A percentile compares a stretch with the other conserved stretches of the same genome.
Evolutionary conservation across 2,329 filamentous ascomycete species (phyloP).

Genomic region (Ceratocystis cacaofunesta): DNA sequence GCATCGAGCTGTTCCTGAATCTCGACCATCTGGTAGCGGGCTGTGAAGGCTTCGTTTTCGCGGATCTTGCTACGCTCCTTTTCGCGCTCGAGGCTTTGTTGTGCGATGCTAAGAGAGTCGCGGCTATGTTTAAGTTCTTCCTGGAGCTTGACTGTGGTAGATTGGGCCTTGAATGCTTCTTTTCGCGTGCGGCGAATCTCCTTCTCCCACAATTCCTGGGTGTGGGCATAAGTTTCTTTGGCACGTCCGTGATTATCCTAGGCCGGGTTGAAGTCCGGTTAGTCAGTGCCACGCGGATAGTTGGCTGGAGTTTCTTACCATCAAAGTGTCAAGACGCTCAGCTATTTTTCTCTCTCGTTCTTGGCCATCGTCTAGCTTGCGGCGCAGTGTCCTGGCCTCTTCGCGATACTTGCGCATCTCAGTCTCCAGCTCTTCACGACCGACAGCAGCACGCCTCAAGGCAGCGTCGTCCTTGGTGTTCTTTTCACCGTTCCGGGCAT

Average conservation of each 20-base stretch:
- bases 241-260: constrained; percentile 56
- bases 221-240: constrained; percentile 54
- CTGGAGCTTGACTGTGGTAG: constrained; percentile 52
- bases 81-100: constrained; percentile 47
- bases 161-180: constrained; percentile 62
- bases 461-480: constrained; percentile 35
- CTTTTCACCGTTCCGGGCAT: not conserved
- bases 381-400: constrained; percentile 40
- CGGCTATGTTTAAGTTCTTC: constrained; percentile 55
- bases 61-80: constrained; percentile 44
- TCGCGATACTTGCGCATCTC: constrained; percentile 50
- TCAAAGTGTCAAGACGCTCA: constrained; percentile 52
- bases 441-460: constrained; percentile 50
- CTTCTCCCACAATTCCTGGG: constrained; percentile 56
- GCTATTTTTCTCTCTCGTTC: constrained; percentile 51
- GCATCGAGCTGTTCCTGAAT: constrained; percentile 53
- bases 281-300: not conserved
- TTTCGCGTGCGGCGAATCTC: constrained; percentile 55
- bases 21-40: constrained; percentile 49
- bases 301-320: constrained; percentile 37
- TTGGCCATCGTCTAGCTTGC: constrained; percentile 47
- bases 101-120: constrained; percentile 36
- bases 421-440: constrained; percentile 56
- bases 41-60: constrained; percentile 55
- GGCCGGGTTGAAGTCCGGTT: not conserved